Evolutionary conservation across 164 flowering plant genomes (phyloP).

Genomic region (Protea cynaroides): DNA sequence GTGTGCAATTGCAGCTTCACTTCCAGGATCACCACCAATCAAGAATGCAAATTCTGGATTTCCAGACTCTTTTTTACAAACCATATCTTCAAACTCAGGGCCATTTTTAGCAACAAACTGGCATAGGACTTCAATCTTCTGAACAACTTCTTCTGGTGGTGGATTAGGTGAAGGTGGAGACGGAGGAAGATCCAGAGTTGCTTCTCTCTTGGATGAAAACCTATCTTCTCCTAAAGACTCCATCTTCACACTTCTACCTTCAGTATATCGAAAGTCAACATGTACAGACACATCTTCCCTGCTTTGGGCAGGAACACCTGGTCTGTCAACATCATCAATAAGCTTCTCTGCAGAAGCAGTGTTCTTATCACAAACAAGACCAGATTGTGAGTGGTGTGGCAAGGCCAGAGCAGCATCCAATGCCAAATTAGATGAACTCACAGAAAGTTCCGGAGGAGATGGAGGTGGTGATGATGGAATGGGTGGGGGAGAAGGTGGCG

Average conservation of each 20-base stretch:
- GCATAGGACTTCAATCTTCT: constrained; percentile 40
- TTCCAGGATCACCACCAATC: constrained; percentile 56
- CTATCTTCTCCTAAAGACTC: constrained; percentile 11
- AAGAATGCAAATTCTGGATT: constrained; percentile 50
- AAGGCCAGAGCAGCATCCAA: constrained; percentile 7
- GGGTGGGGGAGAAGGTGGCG: constrained; percentile 27
- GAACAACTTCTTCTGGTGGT: constrained; percentile 27
- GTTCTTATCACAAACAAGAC: constrained; percentile 2
- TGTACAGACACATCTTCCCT: constrained; percentile 6
- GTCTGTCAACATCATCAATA: constrained; percentile 11
- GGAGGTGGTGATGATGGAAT: constrained; percentile 31
- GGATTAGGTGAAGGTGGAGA: constrained; percentile 46
- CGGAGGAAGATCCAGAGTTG: constrained; percentile 15
- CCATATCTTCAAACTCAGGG: constrained; percentile 37
- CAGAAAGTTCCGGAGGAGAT: constrained; percentile 7
- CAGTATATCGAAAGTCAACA: constrained; percentile 6
- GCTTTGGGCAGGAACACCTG: not conserved
- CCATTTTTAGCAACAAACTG: constrained; percentile 48
- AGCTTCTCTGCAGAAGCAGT: constrained; percentile 6
- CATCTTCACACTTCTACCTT: constrained; percentile 10
- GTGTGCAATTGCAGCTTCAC: constrained; percentile 47
- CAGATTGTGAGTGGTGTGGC: constrained; percentile 2
- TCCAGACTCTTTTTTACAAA: constrained; percentile 27
- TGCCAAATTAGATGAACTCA: constrained; percentile 9
- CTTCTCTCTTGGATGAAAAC: constrained; percentile 9